Percentiles rank a stretch among this genome's conserved stretches.
Conservation (phyloP, 2,329 filamentous ascomycete species). For the Monosporascus sp. region DNA sequence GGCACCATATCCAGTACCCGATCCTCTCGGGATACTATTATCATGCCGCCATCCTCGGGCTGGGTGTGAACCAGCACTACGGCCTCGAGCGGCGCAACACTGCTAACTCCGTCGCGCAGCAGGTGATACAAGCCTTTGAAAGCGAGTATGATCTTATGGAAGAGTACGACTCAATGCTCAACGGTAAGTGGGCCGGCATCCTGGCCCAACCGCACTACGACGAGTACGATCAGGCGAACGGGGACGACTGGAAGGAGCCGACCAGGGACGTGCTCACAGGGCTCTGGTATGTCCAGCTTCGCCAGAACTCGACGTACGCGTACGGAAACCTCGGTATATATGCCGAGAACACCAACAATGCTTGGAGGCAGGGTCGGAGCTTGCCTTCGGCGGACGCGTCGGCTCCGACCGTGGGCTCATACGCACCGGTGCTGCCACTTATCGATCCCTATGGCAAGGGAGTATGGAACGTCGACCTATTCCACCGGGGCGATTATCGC, state of each 20-base stretch:
- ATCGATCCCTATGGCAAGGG: constrained; percentile 41
- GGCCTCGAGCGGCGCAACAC: constrained; percentile 51
- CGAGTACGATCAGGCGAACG: constrained; percentile 46
- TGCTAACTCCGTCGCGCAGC: constrained; percentile 42
- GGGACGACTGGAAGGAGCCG: constrained; percentile 52
- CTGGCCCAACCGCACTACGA: constrained; percentile 41
- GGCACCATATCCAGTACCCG: constrained; percentile 57
- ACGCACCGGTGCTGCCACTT: constrained; percentile 36
- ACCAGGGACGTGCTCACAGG: constrained; percentile 50
- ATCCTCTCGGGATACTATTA: constrained; percentile 52
- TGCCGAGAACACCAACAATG: constrained; percentile 51
- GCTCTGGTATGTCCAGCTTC: constrained; percentile 44
- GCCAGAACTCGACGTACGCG: constrained; percentile 43
- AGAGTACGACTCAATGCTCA: constrained; percentile 44
- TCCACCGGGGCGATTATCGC: constrained; percentile 36
- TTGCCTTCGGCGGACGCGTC: constrained; percentile 36
- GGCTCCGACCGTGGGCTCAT: constrained; percentile 33
- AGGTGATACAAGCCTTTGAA: constrained; percentile 44
- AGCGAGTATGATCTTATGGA: constrained; percentile 44
- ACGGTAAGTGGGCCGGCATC: constrained; percentile 53
- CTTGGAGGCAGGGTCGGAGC: constrained; percentile 45
- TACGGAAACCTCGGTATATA: constrained; percentile 50
- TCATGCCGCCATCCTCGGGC: constrained; percentile 39
- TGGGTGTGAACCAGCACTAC: constrained; percentile 47
- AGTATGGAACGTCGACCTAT: constrained; percentile 45